Base-by-base conservation (phyloP, 2,329 filamentous ascomycete species). In the Colletotrichum sp. region DNA sequence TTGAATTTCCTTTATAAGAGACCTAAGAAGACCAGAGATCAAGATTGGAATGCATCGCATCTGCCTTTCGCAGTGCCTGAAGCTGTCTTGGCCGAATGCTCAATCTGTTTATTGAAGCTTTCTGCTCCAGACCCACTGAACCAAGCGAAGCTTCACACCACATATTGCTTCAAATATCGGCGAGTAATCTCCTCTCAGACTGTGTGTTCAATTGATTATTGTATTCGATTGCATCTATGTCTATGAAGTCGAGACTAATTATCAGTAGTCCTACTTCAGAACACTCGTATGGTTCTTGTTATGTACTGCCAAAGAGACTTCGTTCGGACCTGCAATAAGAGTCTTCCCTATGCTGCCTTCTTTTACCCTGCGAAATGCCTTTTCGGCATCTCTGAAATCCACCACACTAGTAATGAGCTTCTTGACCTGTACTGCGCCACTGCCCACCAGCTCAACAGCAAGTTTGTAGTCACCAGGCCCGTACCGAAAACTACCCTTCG, bases 401-500 rank as follows among this genome's bases (percentile, higher is more conserved):
- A 98, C 95, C 30, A 92, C 92, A 39, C 90, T 90, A 16, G 94
- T 95, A 78, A 99, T 93, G 77, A 99, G 88, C 84, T 92, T 92
- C 91, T 98, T 97, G 76, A 96, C 94, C 59, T 95, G 92, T 52
- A 99, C 91, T 83, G 92, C 92, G 65, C 95, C 95, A 32, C 87
- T 89, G 9, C 90, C 90, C 2, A 98, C 92, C 76, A 99, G 89
- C 78, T 95, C 92, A 62, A 98, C 89, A 6, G 95, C 95, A 8
- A 96, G 91, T 83, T 93, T 91, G 86, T 98, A 99, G 85, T 98
- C 96, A 30, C 96, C 96, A 71, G 92, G 91, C 5, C 93, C 93
- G 85, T 99, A 99, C 49, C 96, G 92, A 90, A 99, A 99, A 77
- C 93, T 96, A 26, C 96, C 96, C 82, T 94, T 95, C 62, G 95